These are phyloP conservation scores for Plasmopara viticola DNA, from an alignment of 352 stramenopile genomes.

Conservation along the genomic window DNA sequence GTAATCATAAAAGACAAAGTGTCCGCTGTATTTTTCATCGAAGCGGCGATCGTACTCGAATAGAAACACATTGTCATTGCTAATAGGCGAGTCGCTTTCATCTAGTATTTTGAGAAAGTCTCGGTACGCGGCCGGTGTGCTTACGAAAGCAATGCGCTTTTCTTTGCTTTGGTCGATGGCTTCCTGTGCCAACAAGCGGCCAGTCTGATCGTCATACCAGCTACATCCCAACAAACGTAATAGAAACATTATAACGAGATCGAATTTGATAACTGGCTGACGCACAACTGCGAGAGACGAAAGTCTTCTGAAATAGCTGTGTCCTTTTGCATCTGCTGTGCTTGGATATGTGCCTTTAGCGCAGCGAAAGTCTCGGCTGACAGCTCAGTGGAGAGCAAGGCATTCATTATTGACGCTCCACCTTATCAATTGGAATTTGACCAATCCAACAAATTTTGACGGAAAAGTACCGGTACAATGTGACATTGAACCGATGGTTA, in stretches of 20 bases:
- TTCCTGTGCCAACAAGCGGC: constrained; percentile 38
- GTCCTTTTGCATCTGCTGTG: constrained; percentile 33
- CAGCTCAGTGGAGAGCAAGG: constrained; percentile 38
- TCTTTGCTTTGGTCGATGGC: constrained; percentile 48
- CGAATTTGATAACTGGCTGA: constrained; percentile 1
- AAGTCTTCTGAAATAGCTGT: constrained; percentile 43
- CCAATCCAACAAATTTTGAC: too few species aligned
- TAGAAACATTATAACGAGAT: not conserved
- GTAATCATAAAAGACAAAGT: constrained; percentile 62
- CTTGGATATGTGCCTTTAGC: constrained; percentile 41
- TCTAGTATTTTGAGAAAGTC: constrained; percentile 36
- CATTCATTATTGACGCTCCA: constrained; percentile 25
- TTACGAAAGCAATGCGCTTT: constrained; percentile 43
- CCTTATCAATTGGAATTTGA: too few species aligned
- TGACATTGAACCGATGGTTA: too few species aligned
- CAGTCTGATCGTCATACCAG: constrained; percentile 50
- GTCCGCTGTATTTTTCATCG: constrained; percentile 39
- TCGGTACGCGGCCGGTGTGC: constrained; percentile 41
- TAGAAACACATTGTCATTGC: constrained; percentile 38
- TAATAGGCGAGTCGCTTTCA: constrained; percentile 23
- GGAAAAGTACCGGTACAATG: too few species aligned
- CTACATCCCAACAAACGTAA: constrained; percentile 12
- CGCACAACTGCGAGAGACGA: constrained; percentile 48
- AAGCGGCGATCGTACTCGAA: constrained; percentile 56
- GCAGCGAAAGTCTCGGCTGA: constrained; percentile 46